A percentile compares a stretch with the other conserved stretches of the same genome.
Conservation (phyloP, 176 grass and related monocot species). For the Oryza longistaminata region DNA sequence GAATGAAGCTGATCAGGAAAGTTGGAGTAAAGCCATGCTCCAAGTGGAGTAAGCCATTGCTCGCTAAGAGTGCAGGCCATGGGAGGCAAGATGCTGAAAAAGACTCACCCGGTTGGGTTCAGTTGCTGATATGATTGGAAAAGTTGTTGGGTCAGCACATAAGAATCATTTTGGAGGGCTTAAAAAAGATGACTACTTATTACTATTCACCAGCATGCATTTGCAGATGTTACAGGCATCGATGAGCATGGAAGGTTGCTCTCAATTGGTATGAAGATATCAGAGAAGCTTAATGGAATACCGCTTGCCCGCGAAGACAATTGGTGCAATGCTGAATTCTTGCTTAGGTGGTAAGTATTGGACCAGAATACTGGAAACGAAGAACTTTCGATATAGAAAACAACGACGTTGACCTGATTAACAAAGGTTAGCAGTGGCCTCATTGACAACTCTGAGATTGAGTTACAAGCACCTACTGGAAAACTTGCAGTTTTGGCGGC, state of each 20-base stretch:
- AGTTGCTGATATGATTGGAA: conserved; percentile 16
- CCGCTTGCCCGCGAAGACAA: conserved; percentile 28
- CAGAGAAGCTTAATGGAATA: conserved; percentile 16
- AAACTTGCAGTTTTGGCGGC: conserved; percentile 7
- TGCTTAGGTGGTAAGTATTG: background rate
- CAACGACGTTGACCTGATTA: background rate
- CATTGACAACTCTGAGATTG: background rate
- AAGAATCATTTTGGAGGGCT: conserved; percentile 14
- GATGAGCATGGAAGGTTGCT: conserved; percentile 1
- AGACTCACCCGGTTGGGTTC: conserved; percentile 36
- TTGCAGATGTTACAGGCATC: background rate
- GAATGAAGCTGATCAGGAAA: conserved; percentile 3
- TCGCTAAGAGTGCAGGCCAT: background rate
- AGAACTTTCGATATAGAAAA: background rate
- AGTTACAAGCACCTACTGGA: too few species aligned
- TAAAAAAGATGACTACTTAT: conserved; percentile 7
- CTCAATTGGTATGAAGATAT: conserved; percentile 16
- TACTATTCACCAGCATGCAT: conserved; percentile 39
- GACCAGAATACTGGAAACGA: background rate
- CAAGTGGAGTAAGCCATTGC: too few species aligned
- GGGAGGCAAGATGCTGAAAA: conserved; percentile 35
- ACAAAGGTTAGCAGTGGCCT: background rate
- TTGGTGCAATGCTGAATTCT: conserved; percentile 25
- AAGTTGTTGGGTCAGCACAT: background rate
- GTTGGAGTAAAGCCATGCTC: too few species aligned